Base-by-base conservation (phyloP, 2,329 filamentous ascomycete genomes). In the Exophiala spinifera region DNA sequence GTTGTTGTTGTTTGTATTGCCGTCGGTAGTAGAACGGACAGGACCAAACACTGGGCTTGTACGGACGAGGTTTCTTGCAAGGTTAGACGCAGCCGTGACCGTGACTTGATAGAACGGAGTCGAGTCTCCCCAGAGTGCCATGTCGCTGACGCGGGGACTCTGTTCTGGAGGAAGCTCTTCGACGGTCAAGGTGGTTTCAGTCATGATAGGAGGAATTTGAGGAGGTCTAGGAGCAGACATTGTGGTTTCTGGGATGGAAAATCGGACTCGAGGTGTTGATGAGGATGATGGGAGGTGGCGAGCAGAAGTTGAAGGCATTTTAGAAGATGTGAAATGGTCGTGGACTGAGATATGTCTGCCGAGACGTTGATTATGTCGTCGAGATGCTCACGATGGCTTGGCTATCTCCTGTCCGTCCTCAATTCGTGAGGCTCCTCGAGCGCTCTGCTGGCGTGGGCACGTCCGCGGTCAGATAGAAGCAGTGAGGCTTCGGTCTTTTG, bases 101-200 rank as follows among this genome's bases (percentile, higher is more conserved):
- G 47, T 55, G 28, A 42, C 52, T 34, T 46, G 28, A 28, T 55
- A 55, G 47, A 50, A 46, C 5, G 23, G n/a, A 34, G 39, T 46
- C 17, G 31, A 37, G 34, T 55, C 52, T 23, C 52, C 47, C 15
- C 46, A 50, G n/a, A 43, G 31, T 21, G 40, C 19, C n/a, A 28
- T 11, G 3, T 34, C 11, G 15, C 28, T 46, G 23, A 34, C 21
- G 3, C 7, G 21, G 7, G 15, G 20, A 19, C 14, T 28, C 13
- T 40, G 13, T 7, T 21, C 25, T 20, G 36, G 17, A 11, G 36
- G 36, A 5, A 49, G 13, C 17, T 23, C 33, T 25, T 55, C 52
- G 20, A 55, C 52, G 1, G 52, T 55, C 28, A 50, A 39, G 33
- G 28, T 46, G 10, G 37, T 39, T 14, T 50, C 39, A 33, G 46